A percentile compares a stretch with the other conserved stretches of the same genome.
phyloP scores from a whole-genome alignment of 2,329 filamentous ascomycete species.

The Myriosclerotinia scirpicola region DNA sequence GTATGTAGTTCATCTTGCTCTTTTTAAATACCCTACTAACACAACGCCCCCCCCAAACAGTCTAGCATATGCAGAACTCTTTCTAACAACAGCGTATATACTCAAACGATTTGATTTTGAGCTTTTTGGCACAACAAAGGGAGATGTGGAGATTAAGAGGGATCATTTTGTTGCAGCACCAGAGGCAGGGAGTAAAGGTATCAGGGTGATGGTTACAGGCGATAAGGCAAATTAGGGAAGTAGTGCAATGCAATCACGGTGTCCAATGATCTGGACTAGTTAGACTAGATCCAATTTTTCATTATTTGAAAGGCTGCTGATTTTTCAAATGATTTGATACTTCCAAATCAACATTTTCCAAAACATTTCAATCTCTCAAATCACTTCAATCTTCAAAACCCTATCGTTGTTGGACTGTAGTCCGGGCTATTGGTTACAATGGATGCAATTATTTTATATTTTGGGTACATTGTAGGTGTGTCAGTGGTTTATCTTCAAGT shows the following conservation, averaged over 20 bases:
- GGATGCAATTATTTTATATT: no score
- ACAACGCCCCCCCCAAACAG: background rate
- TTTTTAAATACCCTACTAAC: background rate
- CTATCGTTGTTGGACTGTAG: no score
- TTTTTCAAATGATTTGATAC: no score
- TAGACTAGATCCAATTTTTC: no score
- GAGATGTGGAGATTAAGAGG: conserved; percentile 8
- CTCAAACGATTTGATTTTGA: conserved; percentile 15
- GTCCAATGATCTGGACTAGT: no score
- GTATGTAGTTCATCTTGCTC: background rate
- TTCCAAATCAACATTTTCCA: no score
- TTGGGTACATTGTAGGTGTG: background rate
- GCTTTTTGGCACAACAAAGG: conserved; percentile 9
- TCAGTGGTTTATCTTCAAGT: background rate
- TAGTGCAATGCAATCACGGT: background rate
- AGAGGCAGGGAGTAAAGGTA: conserved; percentile 6
- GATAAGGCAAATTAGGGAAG: background rate
- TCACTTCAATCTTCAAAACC: no score
- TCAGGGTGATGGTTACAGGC: conserved; percentile 5
- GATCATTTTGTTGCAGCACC: conserved; percentile 13
- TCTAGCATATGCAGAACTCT: conserved; percentile 20
- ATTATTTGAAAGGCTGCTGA: no score
- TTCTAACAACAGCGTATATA: conserved; percentile 12
- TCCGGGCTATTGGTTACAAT: no score
- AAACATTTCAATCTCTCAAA: no score